Percentiles rank a stretch among this genome's conserved stretches.
Evolutionary conservation across 23 red algal species (phyloP).

Genomic region (Gracilaria gracilis): DNA sequence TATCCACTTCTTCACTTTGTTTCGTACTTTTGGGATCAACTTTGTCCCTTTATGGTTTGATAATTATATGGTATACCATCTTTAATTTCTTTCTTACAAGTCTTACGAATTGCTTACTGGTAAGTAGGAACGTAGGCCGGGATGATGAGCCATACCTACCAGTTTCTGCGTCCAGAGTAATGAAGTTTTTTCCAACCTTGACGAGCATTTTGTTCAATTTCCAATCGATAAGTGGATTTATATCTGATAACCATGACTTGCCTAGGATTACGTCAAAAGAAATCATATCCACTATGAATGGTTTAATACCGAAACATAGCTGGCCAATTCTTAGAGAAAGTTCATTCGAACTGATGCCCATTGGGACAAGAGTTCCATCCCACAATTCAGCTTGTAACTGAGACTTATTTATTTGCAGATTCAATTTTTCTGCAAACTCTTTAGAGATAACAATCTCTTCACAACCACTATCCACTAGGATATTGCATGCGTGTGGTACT

Average conservation of each 20-base stretch:
- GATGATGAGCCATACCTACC: too few relatives aligned
- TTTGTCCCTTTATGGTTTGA: too few relatives aligned
- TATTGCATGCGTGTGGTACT: too few relatives aligned
- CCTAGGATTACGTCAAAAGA: slow-evolving; percentile 22
- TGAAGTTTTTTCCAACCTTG: not conserved
- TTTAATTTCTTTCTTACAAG: too few relatives aligned
- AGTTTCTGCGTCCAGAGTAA: not conserved
- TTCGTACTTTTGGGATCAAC: too few relatives aligned
- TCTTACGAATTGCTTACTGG: too few relatives aligned
- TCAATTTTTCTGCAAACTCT: slow-evolving; percentile 20
- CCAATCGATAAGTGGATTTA: too few relatives aligned
- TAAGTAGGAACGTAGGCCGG: too few relatives aligned
- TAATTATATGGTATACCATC: too few relatives aligned
- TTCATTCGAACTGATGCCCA: not conserved
- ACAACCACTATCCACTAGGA: slow-evolving; percentile 11
- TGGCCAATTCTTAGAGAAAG: slow-evolving; percentile 18
- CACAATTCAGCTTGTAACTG: slow-evolving; percentile 13
- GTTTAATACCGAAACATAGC: not conserved
- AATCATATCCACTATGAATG: slow-evolving; percentile 26
- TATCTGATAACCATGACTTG: slow-evolving; percentile 13
- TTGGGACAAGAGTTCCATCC: slow-evolving; percentile 38
- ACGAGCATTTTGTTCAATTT: too few relatives aligned
- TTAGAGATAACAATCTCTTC: slow-evolving; percentile 29
- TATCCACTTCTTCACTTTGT: too few relatives aligned
- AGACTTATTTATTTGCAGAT: slow-evolving; percentile 23